Percentiles rank a stretch among this genome's conserved stretches.
These are phyloP conservation scores for Xerocomellus dryophilus DNA, from an alignment of 768 basidiomycete genomes.

Conservation along the genomic window DNA sequence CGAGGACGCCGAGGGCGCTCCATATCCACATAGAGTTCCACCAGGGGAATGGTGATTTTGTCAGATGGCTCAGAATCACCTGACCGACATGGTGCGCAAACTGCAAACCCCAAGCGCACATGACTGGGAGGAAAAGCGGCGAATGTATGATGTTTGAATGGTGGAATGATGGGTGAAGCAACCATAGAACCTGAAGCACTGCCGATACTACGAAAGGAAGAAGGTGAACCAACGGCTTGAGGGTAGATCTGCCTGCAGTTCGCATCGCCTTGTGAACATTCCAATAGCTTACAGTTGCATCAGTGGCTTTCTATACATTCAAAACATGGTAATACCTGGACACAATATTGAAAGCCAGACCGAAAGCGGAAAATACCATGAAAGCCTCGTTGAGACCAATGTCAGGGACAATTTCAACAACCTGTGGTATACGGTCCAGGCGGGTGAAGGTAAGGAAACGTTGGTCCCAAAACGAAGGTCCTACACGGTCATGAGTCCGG, in stretches of 20 bases:
- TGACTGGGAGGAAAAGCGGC: constrained; percentile 78
- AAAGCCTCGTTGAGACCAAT: constrained; percentile 81
- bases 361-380: constrained; percentile 75
- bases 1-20: constrained; percentile 71
- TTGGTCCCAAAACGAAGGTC: constrained; percentile 79
- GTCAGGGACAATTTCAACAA: constrained; percentile 54
- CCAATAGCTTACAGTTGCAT: constrained; percentile 50
- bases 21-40: constrained; percentile 89
- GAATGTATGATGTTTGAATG: constrained; percentile 73
- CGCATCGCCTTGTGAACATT: constrained; percentile 73
- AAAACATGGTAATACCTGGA: constrained; percentile 44
- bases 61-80: constrained; percentile 93
- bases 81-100: constrained; percentile 88
- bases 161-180: constrained; percentile 60
- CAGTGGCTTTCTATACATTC: not conserved
- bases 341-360: constrained; percentile 76
- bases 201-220: constrained; percentile 76
- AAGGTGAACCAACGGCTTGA: constrained; percentile 66
- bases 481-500: constrained; percentile 35
- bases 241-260: constrained; percentile 38
- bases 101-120: constrained; percentile 90
- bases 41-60: constrained; percentile 75
- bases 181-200: constrained; percentile 76
- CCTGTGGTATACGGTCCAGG: constrained; percentile 48
- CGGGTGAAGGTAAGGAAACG: constrained; percentile 57